Evolutionary conservation across 768 basidiomycete genomes (phyloP).

Genomic region (Rhizopogon vesiculosus): DNA sequence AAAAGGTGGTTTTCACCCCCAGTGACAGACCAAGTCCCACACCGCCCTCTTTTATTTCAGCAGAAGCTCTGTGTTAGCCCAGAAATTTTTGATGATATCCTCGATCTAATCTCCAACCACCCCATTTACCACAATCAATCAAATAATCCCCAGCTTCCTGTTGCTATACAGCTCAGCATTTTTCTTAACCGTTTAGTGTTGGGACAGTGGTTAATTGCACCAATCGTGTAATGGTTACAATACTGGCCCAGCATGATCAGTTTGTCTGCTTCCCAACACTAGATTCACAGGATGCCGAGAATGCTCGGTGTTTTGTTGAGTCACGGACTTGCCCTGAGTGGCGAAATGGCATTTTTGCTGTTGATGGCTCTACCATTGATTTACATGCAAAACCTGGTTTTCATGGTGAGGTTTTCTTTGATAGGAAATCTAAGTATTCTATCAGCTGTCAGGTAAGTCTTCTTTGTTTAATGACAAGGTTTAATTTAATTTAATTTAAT

Average conservation of each 20-base stretch:
- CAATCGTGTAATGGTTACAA: conserved; percentile 9
- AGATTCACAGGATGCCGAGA: background rate
- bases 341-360: conserved; percentile 31
- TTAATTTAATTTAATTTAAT: background rate
- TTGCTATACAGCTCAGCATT: background rate
- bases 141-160: conserved; percentile 5
- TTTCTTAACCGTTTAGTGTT: conserved; percentile 3
- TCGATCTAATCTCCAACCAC: conserved; percentile 13
- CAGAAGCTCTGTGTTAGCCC: conserved; percentile 24
- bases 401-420: conserved; percentile 4
- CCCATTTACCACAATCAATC: background rate
- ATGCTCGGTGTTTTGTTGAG: conserved; percentile 33
- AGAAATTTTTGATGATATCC: conserved; percentile 17
- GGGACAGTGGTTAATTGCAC: conserved; percentile 13
- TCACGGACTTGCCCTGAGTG: conserved; percentile 28
- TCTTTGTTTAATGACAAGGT: conserved; percentile 17
- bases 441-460: conserved; percentile 8
- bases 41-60: background rate
- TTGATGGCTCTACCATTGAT: conserved; percentile 29
- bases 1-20: no score
- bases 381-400: conserved; percentile 5
- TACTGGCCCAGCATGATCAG: conserved; percentile 8
- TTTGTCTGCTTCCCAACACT: conserved; percentile 3
- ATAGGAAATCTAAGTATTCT: conserved; percentile 13
- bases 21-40: no score